phyloP scores from a whole-genome alignment of 2,329 filamentous ascomycete species.

The Emergomyces orientalis region DNA sequence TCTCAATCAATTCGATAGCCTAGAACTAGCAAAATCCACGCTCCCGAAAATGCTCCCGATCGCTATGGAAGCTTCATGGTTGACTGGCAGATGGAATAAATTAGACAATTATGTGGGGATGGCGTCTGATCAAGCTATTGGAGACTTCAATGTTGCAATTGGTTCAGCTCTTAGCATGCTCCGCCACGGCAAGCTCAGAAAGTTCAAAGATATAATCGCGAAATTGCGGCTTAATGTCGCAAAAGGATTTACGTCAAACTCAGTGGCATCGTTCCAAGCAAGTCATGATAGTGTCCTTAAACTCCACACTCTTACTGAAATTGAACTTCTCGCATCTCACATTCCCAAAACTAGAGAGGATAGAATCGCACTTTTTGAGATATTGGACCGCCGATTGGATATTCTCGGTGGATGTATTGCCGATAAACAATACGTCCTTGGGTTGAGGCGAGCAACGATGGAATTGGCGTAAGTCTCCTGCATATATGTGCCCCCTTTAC shows the following conservation, averaged over 20 bases:
- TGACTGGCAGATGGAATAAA: slow-evolving; percentile 69
- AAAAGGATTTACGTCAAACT: slow-evolving; percentile 62
- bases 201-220: slow-evolving; percentile 51
- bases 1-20: slow-evolving; percentile 74
- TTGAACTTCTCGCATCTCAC: slow-evolving; percentile 53
- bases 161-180: slow-evolving; percentile 58
- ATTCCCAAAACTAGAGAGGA: slow-evolving; percentile 17
- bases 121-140: slow-evolving; percentile 30
- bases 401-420: slow-evolving; percentile 78
- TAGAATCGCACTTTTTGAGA: slow-evolving; percentile 36
- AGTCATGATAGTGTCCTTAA: slow-evolving; percentile 79
- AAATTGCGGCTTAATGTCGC: slow-evolving; percentile 61
- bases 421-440: slow-evolving; percentile 89
- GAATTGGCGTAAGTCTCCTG: slow-evolving; percentile 46
- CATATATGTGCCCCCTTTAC: background rate
- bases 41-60: slow-evolving; percentile 64
- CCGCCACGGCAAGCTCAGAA: slow-evolving; percentile 41
- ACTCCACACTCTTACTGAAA: slow-evolving; percentile 76
- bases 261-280: slow-evolving; percentile 70
- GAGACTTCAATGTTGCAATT: slow-evolving; percentile 75
- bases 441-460: slow-evolving; percentile 80
- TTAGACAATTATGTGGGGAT: slow-evolving; percentile 55
- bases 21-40: slow-evolving; percentile 46
- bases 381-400: slow-evolving; percentile 69
- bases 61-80: slow-evolving; percentile 86